Percentiles rank a stretch among this genome's conserved stretches.
Conservation (phyloP, 306 rosid genomes). For the Datisca glomerata region DNA sequence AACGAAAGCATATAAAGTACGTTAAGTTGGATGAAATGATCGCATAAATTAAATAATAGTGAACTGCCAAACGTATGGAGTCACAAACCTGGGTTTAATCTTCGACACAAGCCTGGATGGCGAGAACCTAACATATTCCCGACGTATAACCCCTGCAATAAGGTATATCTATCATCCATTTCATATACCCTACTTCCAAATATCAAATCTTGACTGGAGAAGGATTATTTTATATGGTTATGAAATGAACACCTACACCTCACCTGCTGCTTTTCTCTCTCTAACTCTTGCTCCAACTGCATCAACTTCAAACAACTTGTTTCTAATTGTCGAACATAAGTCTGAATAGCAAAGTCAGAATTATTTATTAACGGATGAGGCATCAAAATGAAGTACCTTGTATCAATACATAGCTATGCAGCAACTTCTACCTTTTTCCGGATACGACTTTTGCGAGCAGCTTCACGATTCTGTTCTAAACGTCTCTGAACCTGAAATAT, state of each 20-base stretch:
- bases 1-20: neutral
- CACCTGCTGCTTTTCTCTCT: slow-evolving; percentile 62
- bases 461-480: slow-evolving; percentile 85
- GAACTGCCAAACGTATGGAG: slow-evolving; percentile 3
- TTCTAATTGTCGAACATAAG: slow-evolving; percentile 86
- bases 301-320: slow-evolving; percentile 68
- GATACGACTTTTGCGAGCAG: slow-evolving; percentile 69
- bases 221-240: neutral
- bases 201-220: neutral
- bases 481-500: slow-evolving; percentile 52
- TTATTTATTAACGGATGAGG: too few species aligned
- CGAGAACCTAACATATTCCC: slow-evolving; percentile 30
- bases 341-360: slow-evolving; percentile 26
- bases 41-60: neutral
- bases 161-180: slow-evolving; percentile 9
- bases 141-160: slow-evolving; percentile 37
- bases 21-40: neutral
- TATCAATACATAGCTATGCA: too few species aligned
- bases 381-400: too few species aligned
- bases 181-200: neutral
- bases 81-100: slow-evolving; percentile 52
- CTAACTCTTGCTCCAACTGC: slow-evolving; percentile 69
- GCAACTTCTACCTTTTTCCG: slow-evolving; percentile 53
- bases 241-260: slow-evolving; percentile 13
- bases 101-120: slow-evolving; percentile 38